Evolutionary conservation across 177 flowering plant genomes (phyloP).

Genomic region (Vitis hybrid): DNA sequence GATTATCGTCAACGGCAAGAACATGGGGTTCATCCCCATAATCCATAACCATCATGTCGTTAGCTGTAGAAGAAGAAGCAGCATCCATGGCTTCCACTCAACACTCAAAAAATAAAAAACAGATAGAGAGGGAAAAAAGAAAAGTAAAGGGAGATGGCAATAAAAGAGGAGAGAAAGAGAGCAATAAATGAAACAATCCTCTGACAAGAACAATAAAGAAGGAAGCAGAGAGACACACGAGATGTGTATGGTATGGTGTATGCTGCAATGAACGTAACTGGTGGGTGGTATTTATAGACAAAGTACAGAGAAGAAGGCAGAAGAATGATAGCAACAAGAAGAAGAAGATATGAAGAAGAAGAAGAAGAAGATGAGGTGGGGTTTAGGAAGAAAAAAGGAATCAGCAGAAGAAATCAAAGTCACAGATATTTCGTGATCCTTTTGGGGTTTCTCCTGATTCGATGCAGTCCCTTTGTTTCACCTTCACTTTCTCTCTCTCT

Average conservation of each 20-base stretch:
- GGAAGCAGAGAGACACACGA: not conserved
- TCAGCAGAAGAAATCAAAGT: slow-evolving; percentile 17
- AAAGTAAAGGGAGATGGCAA: not conserved
- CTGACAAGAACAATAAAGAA: not conserved
- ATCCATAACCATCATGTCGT: slow-evolving; percentile 4
- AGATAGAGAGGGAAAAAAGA: not conserved
- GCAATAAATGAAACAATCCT: too few species aligned
- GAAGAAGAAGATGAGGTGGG: not conserved
- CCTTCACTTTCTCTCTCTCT: slow-evolving; percentile 1
- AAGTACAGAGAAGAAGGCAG: not conserved
- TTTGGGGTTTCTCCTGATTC: slow-evolving; percentile 26
- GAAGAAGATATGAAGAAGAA: not conserved
- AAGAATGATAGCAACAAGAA: not conserved
- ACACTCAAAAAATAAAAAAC: not conserved
- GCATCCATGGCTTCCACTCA: not conserved
- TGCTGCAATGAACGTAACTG: slow-evolving; percentile 7
- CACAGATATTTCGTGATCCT: slow-evolving; percentile 69
- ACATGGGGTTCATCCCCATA: slow-evolving; percentile 51
- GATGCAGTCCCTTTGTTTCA: slow-evolving; percentile 21
- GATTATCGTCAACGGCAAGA: slow-evolving; percentile 66
- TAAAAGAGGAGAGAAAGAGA: not conserved
- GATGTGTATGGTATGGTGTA: not conserved
- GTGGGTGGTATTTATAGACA: slow-evolving; percentile 8
- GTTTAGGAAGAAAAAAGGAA: not conserved
- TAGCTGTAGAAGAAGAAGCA: slow-evolving; percentile 22